These are phyloP conservation scores for Pleurozium schreberi DNA, from an alignment of 225 moss, liverwort and hornwort species.

Conservation along the genomic window DNA sequence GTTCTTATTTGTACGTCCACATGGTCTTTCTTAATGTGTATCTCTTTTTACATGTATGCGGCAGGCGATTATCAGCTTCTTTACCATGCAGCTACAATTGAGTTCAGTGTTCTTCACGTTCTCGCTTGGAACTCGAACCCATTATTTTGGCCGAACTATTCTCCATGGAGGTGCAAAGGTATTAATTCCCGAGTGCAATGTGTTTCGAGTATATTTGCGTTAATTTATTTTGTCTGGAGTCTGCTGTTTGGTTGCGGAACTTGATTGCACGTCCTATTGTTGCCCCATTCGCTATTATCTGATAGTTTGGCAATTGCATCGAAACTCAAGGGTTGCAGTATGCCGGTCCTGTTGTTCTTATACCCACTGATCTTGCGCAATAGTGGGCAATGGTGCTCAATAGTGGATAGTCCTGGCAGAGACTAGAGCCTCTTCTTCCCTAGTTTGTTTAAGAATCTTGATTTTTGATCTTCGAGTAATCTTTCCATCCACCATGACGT, in stretches of 20 bases:
- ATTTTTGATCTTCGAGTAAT: not conserved
- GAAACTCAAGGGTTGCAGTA: not conserved
- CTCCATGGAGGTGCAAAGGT: constrained; percentile 64
- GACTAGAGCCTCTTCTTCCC: not conserved
- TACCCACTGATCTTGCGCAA: not conserved
- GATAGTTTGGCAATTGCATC: not conserved
- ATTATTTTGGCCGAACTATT: constrained; percentile 59
- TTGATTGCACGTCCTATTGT: not conserved
- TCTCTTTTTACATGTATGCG: not conserved
- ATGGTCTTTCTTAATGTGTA: not conserved
- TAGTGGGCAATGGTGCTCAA: not conserved
- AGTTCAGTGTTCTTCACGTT: constrained; percentile 58
- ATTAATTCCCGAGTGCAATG: not conserved
- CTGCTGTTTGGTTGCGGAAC: not conserved
- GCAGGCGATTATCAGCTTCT: constrained; percentile 44
- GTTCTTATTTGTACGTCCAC: not conserved
- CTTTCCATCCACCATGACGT: not conserved
- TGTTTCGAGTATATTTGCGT: not conserved
- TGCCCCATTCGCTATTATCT: not conserved
- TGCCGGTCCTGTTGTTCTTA: not conserved
- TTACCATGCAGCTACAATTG: constrained; percentile 59
- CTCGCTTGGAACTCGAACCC: constrained; percentile 52
- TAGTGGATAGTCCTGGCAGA: not conserved
- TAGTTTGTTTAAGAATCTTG: not conserved
- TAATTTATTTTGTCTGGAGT: not conserved